A percentile compares a stretch with the other conserved stretches of the same genome.
Conservation (phyloP, 495 filamentous ascomycete genomes). For the Talaromyces liani region DNA sequence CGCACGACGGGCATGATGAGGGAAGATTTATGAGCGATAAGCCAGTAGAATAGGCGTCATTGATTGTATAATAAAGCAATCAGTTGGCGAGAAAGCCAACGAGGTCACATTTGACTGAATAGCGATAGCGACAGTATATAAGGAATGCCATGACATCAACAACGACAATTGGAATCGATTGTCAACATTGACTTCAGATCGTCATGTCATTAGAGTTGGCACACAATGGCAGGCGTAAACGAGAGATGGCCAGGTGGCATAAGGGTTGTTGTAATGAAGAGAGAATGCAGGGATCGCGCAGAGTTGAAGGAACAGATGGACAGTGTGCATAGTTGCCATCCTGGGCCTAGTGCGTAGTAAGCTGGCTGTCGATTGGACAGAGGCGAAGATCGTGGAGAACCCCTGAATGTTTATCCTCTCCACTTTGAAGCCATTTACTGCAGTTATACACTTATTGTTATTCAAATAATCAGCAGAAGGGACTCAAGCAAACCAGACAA, state of each 20-base stretch:
- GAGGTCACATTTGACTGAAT: not conserved
- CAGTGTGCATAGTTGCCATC: not conserved
- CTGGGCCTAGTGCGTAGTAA: not conserved
- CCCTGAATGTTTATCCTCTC: not conserved
- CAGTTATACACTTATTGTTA: too few relatives aligned
- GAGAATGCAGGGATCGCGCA: not conserved
- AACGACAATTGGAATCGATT: not conserved
- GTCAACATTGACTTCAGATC: not conserved
- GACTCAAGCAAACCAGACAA: too few relatives aligned
- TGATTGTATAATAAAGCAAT: not conserved
- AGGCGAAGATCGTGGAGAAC: not conserved
- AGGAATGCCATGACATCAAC: not conserved
- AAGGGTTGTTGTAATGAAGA: not conserved
- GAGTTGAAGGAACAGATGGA: not conserved
- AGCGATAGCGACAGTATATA: not conserved
- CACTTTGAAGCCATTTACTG: too few relatives aligned
- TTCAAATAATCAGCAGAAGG: too few relatives aligned
- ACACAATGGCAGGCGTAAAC: not conserved
- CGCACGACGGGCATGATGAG: slow-evolving; percentile 10
- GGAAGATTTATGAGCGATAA: not conserved
- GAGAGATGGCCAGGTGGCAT: not conserved
- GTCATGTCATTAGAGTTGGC: not conserved
- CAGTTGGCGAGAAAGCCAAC: not conserved
- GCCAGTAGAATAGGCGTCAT: not conserved
- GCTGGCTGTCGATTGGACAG: not conserved